These are phyloP conservation scores for Schoenoplectus tabernaemontani DNA, from an alignment of 202 grass and related monocot species.

Conservation along the genomic window DNA sequence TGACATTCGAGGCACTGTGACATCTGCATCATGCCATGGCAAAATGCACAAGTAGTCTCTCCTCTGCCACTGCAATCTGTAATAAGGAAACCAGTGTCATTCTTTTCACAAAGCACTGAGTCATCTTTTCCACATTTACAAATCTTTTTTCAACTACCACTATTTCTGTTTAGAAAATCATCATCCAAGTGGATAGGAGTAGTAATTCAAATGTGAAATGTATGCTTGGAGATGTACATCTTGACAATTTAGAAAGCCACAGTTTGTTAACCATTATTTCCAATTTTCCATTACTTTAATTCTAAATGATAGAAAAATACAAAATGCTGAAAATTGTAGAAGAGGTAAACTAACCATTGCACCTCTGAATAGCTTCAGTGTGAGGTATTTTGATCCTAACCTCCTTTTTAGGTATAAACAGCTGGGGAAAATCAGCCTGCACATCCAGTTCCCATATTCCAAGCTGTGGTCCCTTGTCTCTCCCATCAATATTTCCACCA, in stretches of 20 bases:
- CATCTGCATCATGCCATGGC: conserved; percentile 72
- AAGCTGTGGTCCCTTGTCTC: conserved; percentile 33
- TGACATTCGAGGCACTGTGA: conserved; percentile 49
- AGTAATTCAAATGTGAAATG: neutral
- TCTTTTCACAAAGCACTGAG: neutral
- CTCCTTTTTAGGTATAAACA: conserved; percentile 73
- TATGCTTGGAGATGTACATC: neutral
- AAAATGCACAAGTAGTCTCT: conserved; percentile 35
- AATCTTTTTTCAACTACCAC: neutral
- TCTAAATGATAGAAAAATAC: neutral
- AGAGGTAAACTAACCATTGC: conserved; percentile 42
- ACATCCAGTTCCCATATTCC: conserved; percentile 81
- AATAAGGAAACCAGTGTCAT: neutral
- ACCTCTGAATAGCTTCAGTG: conserved; percentile 91
- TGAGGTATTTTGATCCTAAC: conserved; percentile 70
- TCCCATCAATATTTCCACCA: conserved; percentile 63
- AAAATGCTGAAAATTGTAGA: neutral
- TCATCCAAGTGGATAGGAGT: neutral
- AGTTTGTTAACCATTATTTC: neutral
- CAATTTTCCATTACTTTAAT: neutral
- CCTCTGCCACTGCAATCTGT: conserved; percentile 44
- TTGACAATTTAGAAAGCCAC: neutral
- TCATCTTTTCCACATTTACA: neutral
- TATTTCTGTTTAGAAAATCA: neutral
- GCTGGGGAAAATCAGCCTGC: too few species aligned